Conservation (phyloP, 2,329 filamentous ascomycete species). For the Aspergillus proliferans region DNA sequence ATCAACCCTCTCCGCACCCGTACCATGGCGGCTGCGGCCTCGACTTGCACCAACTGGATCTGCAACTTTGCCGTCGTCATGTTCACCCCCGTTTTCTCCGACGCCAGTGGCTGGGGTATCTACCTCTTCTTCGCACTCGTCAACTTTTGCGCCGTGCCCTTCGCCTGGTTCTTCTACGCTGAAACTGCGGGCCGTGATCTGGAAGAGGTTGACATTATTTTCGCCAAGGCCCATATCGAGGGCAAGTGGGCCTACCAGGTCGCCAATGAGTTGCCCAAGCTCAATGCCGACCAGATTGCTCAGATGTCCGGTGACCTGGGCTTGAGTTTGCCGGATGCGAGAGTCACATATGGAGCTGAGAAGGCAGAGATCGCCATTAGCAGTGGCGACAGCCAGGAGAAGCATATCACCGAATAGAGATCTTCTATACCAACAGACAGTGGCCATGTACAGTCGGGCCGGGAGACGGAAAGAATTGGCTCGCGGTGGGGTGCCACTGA, state of each 20-base stretch:
- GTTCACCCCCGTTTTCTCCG: constrained; percentile 37
- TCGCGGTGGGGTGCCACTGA: not conserved
- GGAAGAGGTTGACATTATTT: constrained; percentile 37
- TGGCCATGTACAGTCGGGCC: not conserved
- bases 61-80: constrained; percentile 50
- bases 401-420: not conserved
- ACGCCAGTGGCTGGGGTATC: constrained; percentile 29
- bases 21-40: constrained; percentile 47
- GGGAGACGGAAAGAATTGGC: not conserved
- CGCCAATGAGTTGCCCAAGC: constrained; percentile 25
- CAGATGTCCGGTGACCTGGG: constrained; percentile 20
- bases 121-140: constrained; percentile 37
- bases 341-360: constrained; percentile 5
- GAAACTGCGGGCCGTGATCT: constrained; percentile 40
- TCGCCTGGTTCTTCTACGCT: constrained; percentile 48
- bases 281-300: constrained; percentile 19
- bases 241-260: constrained; percentile 24
- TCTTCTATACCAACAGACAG: not conserved
- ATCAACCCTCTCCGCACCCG: constrained; percentile 50
- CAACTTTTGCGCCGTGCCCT: constrained; percentile 39
- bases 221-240: constrained; percentile 34
- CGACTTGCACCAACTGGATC: constrained; percentile 49
- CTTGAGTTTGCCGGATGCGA: constrained; percentile 25
- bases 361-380: constrained; percentile 18
- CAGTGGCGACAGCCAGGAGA: constrained; percentile 11